These are phyloP conservation scores for Brassica cretica DNA, from an alignment of 345 rosid genomes.

Conservation along the genomic window DNA sequence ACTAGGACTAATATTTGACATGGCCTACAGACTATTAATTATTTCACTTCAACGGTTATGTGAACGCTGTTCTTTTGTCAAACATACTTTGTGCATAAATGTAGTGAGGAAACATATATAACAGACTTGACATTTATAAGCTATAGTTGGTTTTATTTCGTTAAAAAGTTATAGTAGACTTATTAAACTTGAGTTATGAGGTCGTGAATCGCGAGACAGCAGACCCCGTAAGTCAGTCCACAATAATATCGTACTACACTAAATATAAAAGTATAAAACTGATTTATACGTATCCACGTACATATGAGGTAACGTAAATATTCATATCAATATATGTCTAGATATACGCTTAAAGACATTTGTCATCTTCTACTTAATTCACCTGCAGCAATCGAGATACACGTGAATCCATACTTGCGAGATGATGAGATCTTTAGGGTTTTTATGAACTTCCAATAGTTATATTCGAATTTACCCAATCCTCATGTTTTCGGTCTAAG, in stretches of 20 bases:
- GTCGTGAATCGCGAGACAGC: constrained; percentile 22
- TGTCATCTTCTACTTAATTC: constrained; percentile 24
- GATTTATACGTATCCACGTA: not conserved
- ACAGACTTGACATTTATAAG: not conserved
- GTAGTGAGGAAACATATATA: not conserved
- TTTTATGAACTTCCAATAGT: constrained; percentile 10
- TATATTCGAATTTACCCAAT: constrained; percentile 24
- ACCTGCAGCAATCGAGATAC: constrained; percentile 6
- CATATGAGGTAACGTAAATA: not conserved
- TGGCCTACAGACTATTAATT: not conserved
- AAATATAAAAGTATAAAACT: not conserved
- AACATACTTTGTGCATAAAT: not conserved
- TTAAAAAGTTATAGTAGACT: not conserved
- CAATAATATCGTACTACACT: constrained; percentile 4
- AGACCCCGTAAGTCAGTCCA: constrained; percentile 14
- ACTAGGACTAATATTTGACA: not conserved
- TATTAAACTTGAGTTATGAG: constrained; percentile 11
- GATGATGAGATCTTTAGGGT: constrained; percentile 6
- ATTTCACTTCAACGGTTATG: not conserved
- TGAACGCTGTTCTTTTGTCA: not conserved
- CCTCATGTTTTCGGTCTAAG: constrained; percentile 19
- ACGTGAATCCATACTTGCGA: constrained; percentile 14
- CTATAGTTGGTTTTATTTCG: constrained; percentile 10
- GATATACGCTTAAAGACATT: not conserved
- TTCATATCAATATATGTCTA: not conserved